Base-by-base conservation (phyloP, 2,329 filamentous ascomycete species). In the Monilinia fructicola region DNA sequence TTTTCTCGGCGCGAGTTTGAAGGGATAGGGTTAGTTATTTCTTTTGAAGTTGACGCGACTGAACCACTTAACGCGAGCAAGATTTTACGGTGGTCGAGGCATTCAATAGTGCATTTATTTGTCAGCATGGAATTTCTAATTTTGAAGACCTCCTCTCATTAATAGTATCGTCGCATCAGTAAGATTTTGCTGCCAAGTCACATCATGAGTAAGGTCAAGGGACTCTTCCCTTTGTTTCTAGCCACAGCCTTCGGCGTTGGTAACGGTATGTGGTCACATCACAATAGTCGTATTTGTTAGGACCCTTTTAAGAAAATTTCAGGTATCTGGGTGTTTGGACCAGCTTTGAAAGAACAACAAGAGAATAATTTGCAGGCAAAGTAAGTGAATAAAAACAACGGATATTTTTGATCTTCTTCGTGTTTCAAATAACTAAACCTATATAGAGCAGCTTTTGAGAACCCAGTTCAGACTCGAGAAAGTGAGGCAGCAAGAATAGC, bases 291-390 rank as follows among this genome's bases (percentile, higher is more conserved):
- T 53, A 35, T 21, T 42, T 10, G 9, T 46, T 50, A 40, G 42
- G 16, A 54, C 50, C 40, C 59, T 42, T 58, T 26, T 59, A 40
- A 52, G 16, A 50, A 55, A 3, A 50, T 2, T 50, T 21, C 54
- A 76, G 75, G 71, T 35, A 56, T 76, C 52, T 74, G 67, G 66
- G 70, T 73, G 31, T 77, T 76, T 66, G 73, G 70, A n/a, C 74
- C 75, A 53, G 69, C 70, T 21, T 72, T 77, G 31, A 73, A 73
- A 70, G 73, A 74, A 26, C 68, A 71, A 42, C 44, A 69, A 40
- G 68, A 72, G 44, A 71, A 70, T 44, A 59, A 69, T 12, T 67
- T 67, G 23, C 50, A 71, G 64, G 64, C 65, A 55, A 70, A 66
- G 72, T 75, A 65, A 28, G 40, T 42, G 40, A 42, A 42, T 2